Evolutionary conservation across 306 rosid genomes (phyloP).

Genomic region (Prinsepia uniflora): DNA sequence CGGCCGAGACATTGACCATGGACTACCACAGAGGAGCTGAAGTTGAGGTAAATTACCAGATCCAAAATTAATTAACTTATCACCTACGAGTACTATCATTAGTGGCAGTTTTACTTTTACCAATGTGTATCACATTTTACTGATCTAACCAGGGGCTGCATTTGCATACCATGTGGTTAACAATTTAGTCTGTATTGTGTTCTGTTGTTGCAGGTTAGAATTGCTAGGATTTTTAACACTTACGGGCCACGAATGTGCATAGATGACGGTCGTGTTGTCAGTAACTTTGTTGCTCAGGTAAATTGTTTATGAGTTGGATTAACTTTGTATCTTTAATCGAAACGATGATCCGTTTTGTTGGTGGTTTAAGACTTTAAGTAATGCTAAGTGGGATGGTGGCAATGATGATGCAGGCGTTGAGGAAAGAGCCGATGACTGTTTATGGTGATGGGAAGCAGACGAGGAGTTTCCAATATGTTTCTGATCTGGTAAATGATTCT

Average conservation of each 20-base stretch:
- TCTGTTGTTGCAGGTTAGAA: conserved; percentile 63
- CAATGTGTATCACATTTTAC: too few species aligned
- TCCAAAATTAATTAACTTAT: background rate
- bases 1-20: conserved; percentile 98
- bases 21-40: conserved; percentile 94
- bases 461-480: conserved; percentile 97
- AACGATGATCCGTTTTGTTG: conserved; percentile 5
- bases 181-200: background rate
- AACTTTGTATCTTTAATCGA: background rate
- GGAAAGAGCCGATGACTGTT: conserved; percentile 94
- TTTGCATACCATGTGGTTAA: too few species aligned
- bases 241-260: conserved; percentile 99
- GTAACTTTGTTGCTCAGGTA: conserved; percentile 98
- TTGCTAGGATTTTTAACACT: conserved; percentile 97
- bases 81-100: too few species aligned
- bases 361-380: too few species aligned
- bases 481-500: conserved; percentile 72
- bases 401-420: conserved; percentile 69
- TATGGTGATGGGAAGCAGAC: conserved; percentile 99
- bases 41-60: conserved; percentile 49
- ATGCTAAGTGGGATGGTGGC: conserved; percentile 15
- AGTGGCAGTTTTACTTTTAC: too few species aligned
- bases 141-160: too few species aligned
- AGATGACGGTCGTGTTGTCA: conserved; percentile 97
- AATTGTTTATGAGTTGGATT: background rate